These are phyloP conservation scores for Passiflora organensis DNA, from an alignment of 345 rosid species.

Conservation along the genomic window DNA sequence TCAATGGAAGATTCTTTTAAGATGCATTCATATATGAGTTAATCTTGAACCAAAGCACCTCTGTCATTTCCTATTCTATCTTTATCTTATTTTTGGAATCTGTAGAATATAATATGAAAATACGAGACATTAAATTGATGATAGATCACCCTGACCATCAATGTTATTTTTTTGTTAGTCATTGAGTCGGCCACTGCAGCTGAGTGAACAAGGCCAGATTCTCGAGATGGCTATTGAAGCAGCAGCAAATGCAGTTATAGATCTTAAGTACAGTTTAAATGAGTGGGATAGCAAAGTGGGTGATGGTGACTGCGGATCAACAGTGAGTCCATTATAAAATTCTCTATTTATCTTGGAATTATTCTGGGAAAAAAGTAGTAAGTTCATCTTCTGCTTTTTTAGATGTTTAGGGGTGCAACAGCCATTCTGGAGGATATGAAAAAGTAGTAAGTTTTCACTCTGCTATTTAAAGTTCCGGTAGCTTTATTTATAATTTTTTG, in stretches of 20 bases:
- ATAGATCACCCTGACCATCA: conserved; percentile 14
- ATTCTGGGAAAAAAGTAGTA: conserved; percentile 3
- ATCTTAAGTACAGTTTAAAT: conserved; percentile 66
- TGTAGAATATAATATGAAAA: too few relatives aligned
- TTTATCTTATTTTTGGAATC: too few relatives aligned
- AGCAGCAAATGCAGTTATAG: conserved; percentile 60
- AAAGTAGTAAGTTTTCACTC: conserved; percentile 47
- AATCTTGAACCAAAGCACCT: too few relatives aligned
- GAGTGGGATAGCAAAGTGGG: conserved; percentile 97
- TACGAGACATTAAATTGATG: too few relatives aligned
- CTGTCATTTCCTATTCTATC: too few relatives aligned
- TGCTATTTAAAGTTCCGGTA: background rate
- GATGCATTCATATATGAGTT: too few relatives aligned
- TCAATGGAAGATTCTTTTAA: too few relatives aligned
- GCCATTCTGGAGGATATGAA: conserved; percentile 86
- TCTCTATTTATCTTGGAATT: conserved; percentile 6
- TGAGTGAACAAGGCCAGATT: conserved; percentile 55
- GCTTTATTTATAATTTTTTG: too few relatives aligned
- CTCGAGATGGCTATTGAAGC: conserved; percentile 87
- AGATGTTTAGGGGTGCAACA: conserved; percentile 85
- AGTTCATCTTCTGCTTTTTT: conserved; percentile 20
- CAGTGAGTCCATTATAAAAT: conserved; percentile 46
- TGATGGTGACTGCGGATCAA: conserved; percentile 97
- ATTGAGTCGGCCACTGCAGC: conserved; percentile 51
- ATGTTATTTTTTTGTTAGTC: conserved; percentile 40